Evolutionary conservation across 768 basidiomycete genomes (phyloP).

Genomic region (Calocera viscosa): DNA sequence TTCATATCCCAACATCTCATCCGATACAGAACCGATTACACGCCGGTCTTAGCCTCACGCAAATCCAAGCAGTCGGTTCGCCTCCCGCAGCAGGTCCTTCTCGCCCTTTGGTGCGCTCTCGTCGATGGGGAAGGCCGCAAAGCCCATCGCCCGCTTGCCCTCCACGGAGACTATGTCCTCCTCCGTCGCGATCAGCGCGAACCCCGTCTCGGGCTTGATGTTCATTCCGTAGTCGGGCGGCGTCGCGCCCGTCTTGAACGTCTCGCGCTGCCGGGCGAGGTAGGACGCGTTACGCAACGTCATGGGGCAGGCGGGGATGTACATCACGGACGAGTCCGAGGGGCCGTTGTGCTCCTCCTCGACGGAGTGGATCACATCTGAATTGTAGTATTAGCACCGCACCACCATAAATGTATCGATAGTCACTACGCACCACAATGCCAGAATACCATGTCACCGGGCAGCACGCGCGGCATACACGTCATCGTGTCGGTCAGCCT

Average conservation of each 20-base stretch:
- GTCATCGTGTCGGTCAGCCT: slow-evolving; percentile 52
- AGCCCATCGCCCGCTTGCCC: slow-evolving; percentile 36
- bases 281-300: slow-evolving; percentile 52
- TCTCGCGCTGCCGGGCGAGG: slow-evolving; percentile 46
- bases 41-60: not conserved
- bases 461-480: slow-evolving; percentile 50
- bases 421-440: slow-evolving; percentile 37
- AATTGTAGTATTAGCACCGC: slow-evolving; percentile 2
- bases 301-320: slow-evolving; percentile 59
- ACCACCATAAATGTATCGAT: slow-evolving; percentile 29
- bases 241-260: slow-evolving; percentile 46
- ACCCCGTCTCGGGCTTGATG: slow-evolving; percentile 25
- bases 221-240: slow-evolving; percentile 53
- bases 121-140: slow-evolving; percentile 22
- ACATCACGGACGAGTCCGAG: slow-evolving; percentile 44
- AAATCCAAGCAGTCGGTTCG: not conserved
- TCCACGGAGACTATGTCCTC: slow-evolving; percentile 30
- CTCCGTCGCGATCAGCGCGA: slow-evolving; percentile 32
- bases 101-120: not conserved
- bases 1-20: no score
- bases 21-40: no score
- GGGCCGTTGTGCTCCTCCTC: slow-evolving; percentile 20
- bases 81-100: slow-evolving; percentile 3
- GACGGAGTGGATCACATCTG: slow-evolving; percentile 21
- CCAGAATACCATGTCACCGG: slow-evolving; percentile 73